Base-by-base conservation (phyloP, 2,329 filamentous ascomycete species). In the Fusarium siculi region DNA sequence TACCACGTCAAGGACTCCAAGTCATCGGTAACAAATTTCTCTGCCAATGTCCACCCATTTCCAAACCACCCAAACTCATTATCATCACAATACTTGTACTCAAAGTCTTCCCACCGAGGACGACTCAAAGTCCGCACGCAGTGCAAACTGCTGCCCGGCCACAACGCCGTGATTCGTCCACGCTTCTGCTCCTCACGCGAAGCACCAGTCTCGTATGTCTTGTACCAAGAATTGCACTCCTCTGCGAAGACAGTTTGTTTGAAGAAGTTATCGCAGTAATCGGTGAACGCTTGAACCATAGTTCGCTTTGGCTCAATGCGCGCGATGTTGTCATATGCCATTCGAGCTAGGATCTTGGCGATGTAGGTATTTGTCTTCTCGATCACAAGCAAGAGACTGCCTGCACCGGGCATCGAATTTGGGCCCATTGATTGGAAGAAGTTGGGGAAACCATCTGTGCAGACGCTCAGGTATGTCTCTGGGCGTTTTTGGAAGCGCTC, bases 201-300 rank as follows among this genome's bases (percentile, higher is more conserved):
- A 6, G 65, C 65, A 1, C 65, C 63, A 15, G 32, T 16, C 4
- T 68, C 47, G 10, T 68, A 68, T 1, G 65, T 68, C 19, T 68
- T 68, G 9, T 68, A 68, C 65, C 65, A 68, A 39, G 65, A 68
- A 39, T 54, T 68, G 9, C 65, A 68, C 37, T 68, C 65, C 19
- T 68, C 63, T 3, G 65, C 30, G 9, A 68, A 68, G 1, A 68
- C 65, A 18, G 65, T 68, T 1, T 62, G 47, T 4, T 63, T 54
- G 4, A 68, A 68, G 9, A 68, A 68, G 0, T 36, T 32, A 3
- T 68, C 65, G 5, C 65, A 68, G 7, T 68, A 68, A 2, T 68
- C 40, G 0, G 63, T 68, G 1, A 68, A 68, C 0, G 42, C 65
- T 2, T 43, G 42, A 0, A 68, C 65, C 44, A 68, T 36, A 9